phyloP scores from a whole-genome alignment of 2,329 filamentous ascomycete species.

The Pseudocercospora eumusae region DNA sequence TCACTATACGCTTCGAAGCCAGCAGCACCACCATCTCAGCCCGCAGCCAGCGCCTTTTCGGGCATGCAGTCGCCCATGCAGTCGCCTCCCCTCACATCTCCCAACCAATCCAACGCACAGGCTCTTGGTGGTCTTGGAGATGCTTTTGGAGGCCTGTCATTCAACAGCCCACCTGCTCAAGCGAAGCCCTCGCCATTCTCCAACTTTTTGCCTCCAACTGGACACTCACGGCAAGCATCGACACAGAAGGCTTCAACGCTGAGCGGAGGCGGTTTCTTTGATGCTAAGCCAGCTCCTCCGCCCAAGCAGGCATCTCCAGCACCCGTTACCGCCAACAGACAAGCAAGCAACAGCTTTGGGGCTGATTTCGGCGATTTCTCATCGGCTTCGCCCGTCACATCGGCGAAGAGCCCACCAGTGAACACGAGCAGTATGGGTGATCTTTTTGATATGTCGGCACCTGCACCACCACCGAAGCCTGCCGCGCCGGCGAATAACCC shows the following conservation, averaged over 20 bases:
- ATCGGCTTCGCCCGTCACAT: constrained; percentile 55
- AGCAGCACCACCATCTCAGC: constrained; percentile 57
- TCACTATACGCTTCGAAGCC: constrained; percentile 89
- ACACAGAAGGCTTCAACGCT: constrained; percentile 44
- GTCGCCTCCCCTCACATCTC: constrained; percentile 52
- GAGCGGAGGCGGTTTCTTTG: constrained; percentile 81
- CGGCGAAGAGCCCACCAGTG: constrained; percentile 47
- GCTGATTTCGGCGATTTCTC: constrained; percentile 58
- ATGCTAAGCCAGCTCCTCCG: constrained; percentile 57
- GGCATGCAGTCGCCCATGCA: constrained; percentile 70
- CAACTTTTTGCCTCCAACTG: constrained; percentile 58
- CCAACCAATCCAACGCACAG: constrained; percentile 34
- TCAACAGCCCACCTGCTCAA: constrained; percentile 52
- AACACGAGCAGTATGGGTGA: constrained; percentile 66
- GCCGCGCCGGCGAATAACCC: constrained; percentile 37
- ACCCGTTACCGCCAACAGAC: constrained; percentile 49
- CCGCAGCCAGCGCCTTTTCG: constrained; percentile 56
- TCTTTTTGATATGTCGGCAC: constrained; percentile 70
- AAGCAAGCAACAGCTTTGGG: constrained; percentile 54
- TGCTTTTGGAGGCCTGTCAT: constrained; percentile 73
- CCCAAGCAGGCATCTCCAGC: constrained; percentile 41
- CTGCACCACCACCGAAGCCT: constrained; percentile 42
- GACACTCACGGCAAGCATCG: constrained; percentile 49
- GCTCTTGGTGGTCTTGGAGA: constrained; percentile 68
- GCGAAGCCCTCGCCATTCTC: constrained; percentile 66